These are phyloP conservation scores for Trypanosoma boissoni DNA, from an alignment of 208 protist species.

Conservation along the genomic window DNA sequence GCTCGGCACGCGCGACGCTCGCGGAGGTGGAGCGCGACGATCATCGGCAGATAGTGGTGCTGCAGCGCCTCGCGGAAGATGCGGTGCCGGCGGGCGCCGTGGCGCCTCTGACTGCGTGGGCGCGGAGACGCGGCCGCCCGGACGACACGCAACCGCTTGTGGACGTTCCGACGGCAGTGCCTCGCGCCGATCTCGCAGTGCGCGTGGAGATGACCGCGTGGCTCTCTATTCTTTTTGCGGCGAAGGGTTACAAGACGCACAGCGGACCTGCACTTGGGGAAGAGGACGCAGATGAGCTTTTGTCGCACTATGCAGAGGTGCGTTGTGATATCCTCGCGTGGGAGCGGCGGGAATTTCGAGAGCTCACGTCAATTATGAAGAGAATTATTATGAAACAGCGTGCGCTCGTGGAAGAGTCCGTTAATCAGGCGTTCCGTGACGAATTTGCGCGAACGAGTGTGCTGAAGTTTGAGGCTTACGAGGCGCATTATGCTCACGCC, in stretches of 20 bases:
- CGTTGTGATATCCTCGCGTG: slow-evolving; percentile 34
- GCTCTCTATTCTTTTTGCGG: slow-evolving; percentile 22
- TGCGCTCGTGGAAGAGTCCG: slow-evolving; percentile 12
- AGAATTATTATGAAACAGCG: slow-evolving; percentile 34
- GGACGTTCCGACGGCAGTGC: not conserved
- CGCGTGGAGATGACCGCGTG: slow-evolving; percentile 12
- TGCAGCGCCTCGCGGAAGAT: slow-evolving; percentile 19
- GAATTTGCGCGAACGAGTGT: slow-evolving; percentile 17
- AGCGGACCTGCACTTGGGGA: not conserved
- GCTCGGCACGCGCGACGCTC: slow-evolving; percentile 5
- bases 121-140: slow-evolving; percentile 12
- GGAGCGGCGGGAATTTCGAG: slow-evolving; percentile 37
- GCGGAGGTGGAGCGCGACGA: slow-evolving; percentile 17
- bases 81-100: slow-evolving; percentile 19
- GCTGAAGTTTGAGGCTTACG: slow-evolving; percentile 40
- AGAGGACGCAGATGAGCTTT: slow-evolving; percentile 8
- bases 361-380: slow-evolving; percentile 27
- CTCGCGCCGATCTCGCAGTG: slow-evolving; percentile 1
- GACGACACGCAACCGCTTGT: slow-evolving; percentile 38
- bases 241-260: not conserved
- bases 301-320: slow-evolving; percentile 29
- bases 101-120: not conserved
- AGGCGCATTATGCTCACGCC: slow-evolving; percentile 13
- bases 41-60: slow-evolving; percentile 2
- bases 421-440: not conserved